Evolutionary conservation across 2,329 filamentous ascomycete species (phyloP), one percentile per base, ranked within the genome.

Genomic region (Epichloe sylvatica): DNA sequence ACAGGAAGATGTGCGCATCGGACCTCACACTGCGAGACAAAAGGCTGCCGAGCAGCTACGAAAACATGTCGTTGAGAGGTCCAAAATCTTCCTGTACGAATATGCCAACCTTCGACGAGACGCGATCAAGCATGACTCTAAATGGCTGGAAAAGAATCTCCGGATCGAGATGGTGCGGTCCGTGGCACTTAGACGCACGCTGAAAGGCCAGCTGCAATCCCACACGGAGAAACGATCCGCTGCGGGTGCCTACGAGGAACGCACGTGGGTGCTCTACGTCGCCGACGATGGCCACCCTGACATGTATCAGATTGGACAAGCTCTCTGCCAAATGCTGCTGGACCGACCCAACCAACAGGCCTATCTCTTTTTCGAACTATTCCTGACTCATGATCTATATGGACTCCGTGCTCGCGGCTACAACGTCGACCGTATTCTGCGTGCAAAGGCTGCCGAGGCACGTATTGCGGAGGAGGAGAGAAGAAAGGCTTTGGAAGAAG

Each of bases 371-470:
- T 80, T 98, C 50, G 92, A 97, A 66, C 90, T 88, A 48, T 84
- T 98, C 54, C 70, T 98, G 37, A 91, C 86, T 51, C 81, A 92
- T 8, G 87, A 91, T 57, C 73, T 98, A 23, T 77, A 85, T 44
- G 83, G 90, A 47, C 70, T 98, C 39, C 83, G 87, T 58, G 81
- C 82, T 52, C 87, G 92, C 55, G 92, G 92, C 2, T 97, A 96
- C 72, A 97, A 98, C 57, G 92, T 98, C 38, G 88, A 96, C 60
- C 84, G 92, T 46, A 97, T 98, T 54, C 74, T 98, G 21, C 80
- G 87, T 37, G 84, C 84, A 49, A 94, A 94, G 68, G 88, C 85
- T 19, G 86, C 86, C 2, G 89, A 97, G 64, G 86, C 87, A 5
- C 80, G 86, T 47, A 81, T 97, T 55, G 89, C 88, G 0, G 90